Evolutionary conservation across 306 rosid genomes (phyloP).

Genomic region (Medicago truncatula): DNA sequence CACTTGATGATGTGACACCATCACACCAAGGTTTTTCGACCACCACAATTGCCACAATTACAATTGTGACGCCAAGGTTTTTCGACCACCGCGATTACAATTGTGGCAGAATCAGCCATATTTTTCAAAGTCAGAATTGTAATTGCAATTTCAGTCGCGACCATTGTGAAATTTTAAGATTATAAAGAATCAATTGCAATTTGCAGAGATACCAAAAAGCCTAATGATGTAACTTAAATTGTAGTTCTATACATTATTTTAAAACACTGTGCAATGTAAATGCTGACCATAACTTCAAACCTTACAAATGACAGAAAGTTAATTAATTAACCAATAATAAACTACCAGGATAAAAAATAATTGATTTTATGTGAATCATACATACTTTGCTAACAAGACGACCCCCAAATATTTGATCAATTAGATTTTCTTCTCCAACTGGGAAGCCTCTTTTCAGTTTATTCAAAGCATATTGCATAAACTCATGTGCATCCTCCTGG

Average conservation of each 20-base stretch:
- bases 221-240: too few species aligned
- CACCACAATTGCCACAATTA: too few species aligned
- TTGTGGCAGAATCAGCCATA: neutral
- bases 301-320: neutral
- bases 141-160: neutral
- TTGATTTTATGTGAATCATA: neutral
- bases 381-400: conserved; percentile 64
- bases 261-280: too few species aligned
- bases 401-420: conserved; percentile 72
- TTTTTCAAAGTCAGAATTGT: neutral
- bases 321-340: neutral
- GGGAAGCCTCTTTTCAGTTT: conserved; percentile 53
- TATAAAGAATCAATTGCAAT: too few species aligned
- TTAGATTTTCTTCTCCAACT: conserved; percentile 46
- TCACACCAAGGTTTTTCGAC: too few species aligned
- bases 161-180: too few species aligned
- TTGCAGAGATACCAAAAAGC: too few species aligned
- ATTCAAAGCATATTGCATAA: conserved; percentile 66
- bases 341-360: neutral
- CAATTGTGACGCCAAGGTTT: neutral
- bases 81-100: neutral
- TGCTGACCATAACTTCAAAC: too few species aligned
- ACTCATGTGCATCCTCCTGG: conserved; percentile 91
- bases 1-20: neutral
- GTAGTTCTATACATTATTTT: too few species aligned